Evolutionary conservation across 2,329 filamentous ascomycete genomes (phyloP).

Genomic region (Trichophyton equinum): DNA sequence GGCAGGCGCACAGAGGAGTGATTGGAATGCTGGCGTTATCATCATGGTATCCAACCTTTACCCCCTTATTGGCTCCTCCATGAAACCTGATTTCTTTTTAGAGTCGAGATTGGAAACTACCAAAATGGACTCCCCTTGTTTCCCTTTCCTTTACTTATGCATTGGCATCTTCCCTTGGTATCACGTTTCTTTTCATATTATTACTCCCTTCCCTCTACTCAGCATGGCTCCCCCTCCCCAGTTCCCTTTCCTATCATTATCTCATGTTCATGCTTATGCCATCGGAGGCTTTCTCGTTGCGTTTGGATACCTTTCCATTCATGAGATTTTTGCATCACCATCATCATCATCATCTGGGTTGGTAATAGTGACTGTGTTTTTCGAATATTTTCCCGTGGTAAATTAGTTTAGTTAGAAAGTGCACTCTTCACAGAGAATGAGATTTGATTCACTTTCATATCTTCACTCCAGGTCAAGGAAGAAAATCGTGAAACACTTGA

Average conservation of each 20-base stretch:
- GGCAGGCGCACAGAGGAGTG: constrained; percentile 1
- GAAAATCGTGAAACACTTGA: neutral
- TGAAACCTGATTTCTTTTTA: neutral
- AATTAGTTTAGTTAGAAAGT: neutral
- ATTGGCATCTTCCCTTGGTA: neutral
- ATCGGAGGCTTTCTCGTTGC: neutral
- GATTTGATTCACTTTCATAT: neutral
- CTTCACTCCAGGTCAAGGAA: neutral
- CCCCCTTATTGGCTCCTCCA: neutral
- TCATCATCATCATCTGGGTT: constrained; percentile 2
- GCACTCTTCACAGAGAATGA: neutral
- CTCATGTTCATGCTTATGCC: neutral
- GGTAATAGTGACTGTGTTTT: neutral
- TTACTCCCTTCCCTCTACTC: neutral
- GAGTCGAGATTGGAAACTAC: neutral
- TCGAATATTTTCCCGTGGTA: neutral
- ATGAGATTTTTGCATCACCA: neutral
- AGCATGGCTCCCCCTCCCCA: too few relatives aligned
- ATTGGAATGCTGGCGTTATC: neutral
- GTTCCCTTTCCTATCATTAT: neutral
- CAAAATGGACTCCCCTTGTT: neutral
- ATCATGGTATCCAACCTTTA: neutral
- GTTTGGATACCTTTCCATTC: neutral
- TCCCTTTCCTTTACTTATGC: neutral
- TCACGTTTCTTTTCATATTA: neutral